Percentiles rank a stretch among this genome's conserved stretches.
These are phyloP conservation scores for Decorospora gaudefroyi DNA, from an alignment of 2,329 filamentous ascomycete genomes.

Conservation along the genomic window DNA sequence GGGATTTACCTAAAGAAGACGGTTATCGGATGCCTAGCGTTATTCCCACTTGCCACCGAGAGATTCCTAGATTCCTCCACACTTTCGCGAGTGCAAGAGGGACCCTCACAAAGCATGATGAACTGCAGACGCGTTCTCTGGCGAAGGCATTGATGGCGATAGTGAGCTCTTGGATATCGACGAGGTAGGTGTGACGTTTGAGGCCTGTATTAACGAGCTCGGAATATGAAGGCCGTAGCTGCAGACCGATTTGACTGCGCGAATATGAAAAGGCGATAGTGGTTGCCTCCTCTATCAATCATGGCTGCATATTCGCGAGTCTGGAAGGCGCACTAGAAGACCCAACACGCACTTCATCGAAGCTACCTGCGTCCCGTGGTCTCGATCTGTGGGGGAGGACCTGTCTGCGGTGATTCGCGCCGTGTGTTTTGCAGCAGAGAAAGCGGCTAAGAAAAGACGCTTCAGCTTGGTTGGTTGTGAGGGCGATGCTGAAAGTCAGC, in stretches of 20 bases:
- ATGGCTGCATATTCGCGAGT: constrained; percentile 19
- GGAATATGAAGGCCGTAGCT: not conserved
- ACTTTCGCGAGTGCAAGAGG: too few species aligned
- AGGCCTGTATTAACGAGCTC: not conserved
- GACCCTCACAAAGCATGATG: too few species aligned
- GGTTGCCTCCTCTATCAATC: constrained; percentile 5
- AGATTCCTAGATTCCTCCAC: too few species aligned
- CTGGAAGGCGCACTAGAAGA: constrained; percentile 24
- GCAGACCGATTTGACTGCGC: constrained; percentile 11
- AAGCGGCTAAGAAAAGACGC: constrained; percentile 8
- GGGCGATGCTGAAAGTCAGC: constrained; percentile 5
- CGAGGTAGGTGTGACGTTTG: too few species aligned
- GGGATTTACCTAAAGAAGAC: too few species aligned
- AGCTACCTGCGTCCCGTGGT: constrained; percentile 3
- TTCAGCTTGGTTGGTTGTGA: constrained; percentile 5
- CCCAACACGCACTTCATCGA: constrained; percentile 9
- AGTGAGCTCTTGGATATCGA: too few species aligned
- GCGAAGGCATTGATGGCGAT: too few species aligned
- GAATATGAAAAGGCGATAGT: constrained; percentile 20
- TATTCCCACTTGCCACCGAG: too few species aligned
- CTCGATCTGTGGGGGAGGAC: too few species aligned
- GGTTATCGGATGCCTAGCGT: too few species aligned
- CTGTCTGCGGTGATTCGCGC: constrained; percentile 11
- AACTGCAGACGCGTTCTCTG: too few species aligned
- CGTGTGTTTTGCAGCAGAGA: constrained; percentile 3